Percentiles rank a stretch among this genome's conserved stretches.
Evolutionary conservation across 257 asterid genomes (phyloP).

Genomic region (Mentha longifolia): DNA sequence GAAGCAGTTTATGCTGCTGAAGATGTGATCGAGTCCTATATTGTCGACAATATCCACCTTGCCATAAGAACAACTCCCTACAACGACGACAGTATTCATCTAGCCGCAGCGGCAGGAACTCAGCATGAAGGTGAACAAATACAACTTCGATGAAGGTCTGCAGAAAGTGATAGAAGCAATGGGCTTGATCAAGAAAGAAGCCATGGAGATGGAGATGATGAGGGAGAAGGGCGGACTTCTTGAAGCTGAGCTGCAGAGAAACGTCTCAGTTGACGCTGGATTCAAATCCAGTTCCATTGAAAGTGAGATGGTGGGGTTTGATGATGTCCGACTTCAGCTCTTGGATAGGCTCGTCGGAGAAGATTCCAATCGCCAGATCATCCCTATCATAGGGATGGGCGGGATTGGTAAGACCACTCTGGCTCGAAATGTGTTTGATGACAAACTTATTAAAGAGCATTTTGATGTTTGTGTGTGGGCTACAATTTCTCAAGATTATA

Average conservation of each 20-base stretch:
- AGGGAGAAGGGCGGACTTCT: neutral
- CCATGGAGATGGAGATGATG: no score
- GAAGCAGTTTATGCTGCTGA: conserved; percentile 25
- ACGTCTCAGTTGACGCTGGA: neutral
- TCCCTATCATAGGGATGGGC: conserved; percentile 15
- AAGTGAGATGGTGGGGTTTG: conserved; percentile 18
- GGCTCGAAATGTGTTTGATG: no score
- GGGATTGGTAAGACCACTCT: neutral
- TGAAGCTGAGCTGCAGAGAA: conserved; percentile 4
- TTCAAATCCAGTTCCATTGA: no score
- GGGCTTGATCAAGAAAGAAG: conserved; percentile 5
- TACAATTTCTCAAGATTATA: conserved; percentile 13
- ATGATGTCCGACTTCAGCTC: neutral
- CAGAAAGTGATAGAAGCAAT: neutral
- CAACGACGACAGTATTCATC: no score
- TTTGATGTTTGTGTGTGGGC: conserved; percentile 3
- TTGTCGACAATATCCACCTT: neutral
- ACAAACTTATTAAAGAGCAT: no score
- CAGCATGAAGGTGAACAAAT: no score
- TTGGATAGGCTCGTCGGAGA: neutral
- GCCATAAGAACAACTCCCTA: no score
- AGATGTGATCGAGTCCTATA: conserved; percentile 17
- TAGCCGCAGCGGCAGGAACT: no score
- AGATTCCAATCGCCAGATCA: neutral
- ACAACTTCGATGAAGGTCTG: no score